Evolutionary conservation across 257 asterid genomes (phyloP), one percentile per base, ranked within the genome.

Genomic region (Ilex asprella): DNA sequence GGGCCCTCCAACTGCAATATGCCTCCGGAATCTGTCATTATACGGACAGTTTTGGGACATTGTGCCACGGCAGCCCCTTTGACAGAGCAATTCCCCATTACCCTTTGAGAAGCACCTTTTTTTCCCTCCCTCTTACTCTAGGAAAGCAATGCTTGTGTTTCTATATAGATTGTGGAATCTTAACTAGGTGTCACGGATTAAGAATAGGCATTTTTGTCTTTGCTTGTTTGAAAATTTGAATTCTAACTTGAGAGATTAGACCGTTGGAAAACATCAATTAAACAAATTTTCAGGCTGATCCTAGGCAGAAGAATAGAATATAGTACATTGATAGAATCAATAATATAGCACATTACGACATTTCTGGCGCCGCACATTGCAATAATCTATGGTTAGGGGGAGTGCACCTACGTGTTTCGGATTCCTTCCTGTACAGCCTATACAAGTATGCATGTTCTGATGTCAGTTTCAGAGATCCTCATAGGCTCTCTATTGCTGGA

Each of bases 21-120:
- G 30, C 71, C 71, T 6, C 83, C 83, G 0, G 83, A 78, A 47
- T 78, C 75, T 10, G 71, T 75, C 80, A 78, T 74, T 4, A 78
- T 31, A 10, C 78, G 65, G 46, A 75, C 59, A 41, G 56, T 62
- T 30, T 62, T 64, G 30, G 13, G 16, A 13, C 56, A 71, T 39
- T 69, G 62, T 49, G 69, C 66, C 9, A 81, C 67, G 73, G 75
- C 86, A 16, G 85, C 5, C 41, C 41, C 76, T 65, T 56, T 78
- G 27, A 64, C 67, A 35, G 86, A 66, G 58, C 95, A 84, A 68
- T 86, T 86, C 60, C 91, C 95, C 95, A 86, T 86, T 68, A 68
- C 41, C 8, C 41, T 35, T 35, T 35, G 41, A 35, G 41, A 35
- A 35, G 41, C 41, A 35, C 41, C 41, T 8, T 35, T 35, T 35